Evolutionary conservation across 257 asterid species (phyloP).

Genomic region (Thymus mandschuricus): DNA sequence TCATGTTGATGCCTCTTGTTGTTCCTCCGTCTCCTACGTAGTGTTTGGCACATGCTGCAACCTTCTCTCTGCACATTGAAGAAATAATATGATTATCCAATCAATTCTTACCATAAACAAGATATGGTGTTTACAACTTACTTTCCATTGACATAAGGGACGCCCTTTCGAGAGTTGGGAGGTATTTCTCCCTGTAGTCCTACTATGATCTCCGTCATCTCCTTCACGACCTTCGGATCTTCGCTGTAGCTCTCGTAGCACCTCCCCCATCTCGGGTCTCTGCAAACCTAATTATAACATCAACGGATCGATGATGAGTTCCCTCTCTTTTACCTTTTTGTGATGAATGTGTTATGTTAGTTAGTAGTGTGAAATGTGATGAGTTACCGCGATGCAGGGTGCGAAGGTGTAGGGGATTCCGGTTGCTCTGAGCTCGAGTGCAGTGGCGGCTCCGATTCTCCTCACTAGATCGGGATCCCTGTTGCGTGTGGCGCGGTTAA

Average conservation of each 20-base stretch:
- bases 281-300: slow-evolving; percentile 34
- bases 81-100: too few species aligned
- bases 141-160: slow-evolving; percentile 42
- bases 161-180: slow-evolving; percentile 38
- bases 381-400: slow-evolving; percentile 54
- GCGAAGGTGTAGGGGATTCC: slow-evolving; percentile 61
- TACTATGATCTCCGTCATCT: slow-evolving; percentile 45
- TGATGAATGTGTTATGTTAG: neutral
- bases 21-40: slow-evolving; percentile 65
- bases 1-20: slow-evolving; percentile 45
- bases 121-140: neutral
- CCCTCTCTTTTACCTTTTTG: too few species aligned
- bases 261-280: slow-evolving; percentile 53
- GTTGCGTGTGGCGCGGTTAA: neutral
- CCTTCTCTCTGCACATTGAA: slow-evolving; percentile 38
- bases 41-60: slow-evolving; percentile 52
- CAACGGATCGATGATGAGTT: neutral
- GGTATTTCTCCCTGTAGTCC: slow-evolving; percentile 49
- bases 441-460: slow-evolving; percentile 61
- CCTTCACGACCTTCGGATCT: slow-evolving; percentile 43
- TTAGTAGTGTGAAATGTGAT: neutral
- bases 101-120: too few species aligned
- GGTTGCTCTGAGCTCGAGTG: slow-evolving; percentile 60
- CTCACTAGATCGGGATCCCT: slow-evolving; percentile 42
- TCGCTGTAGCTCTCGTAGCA: slow-evolving; percentile 54